Base-by-base conservation (phyloP, 1,139 yeast species). In the Kodamaea arcana region DNA sequence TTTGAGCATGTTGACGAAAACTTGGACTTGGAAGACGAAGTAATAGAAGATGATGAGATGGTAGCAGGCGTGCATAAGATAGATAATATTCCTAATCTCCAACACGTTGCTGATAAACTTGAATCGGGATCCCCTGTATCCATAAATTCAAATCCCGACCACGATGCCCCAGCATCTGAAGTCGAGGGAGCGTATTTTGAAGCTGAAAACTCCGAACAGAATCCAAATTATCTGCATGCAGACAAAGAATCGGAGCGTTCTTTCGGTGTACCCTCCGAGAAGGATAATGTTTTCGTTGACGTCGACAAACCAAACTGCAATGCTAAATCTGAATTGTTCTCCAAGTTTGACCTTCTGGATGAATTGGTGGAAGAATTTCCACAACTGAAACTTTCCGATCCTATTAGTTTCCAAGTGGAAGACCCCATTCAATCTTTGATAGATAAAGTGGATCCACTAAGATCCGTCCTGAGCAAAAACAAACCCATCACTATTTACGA, bases 401-500 rank as follows among this genome's bases (percentile, higher is more conserved):
- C 16, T 10, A 35, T 37, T 15, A 41, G 37, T 9, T 25, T 24
- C 8, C 22, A 40, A 16, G 36, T 43, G 13, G 40, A 36, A 16
- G 51, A 49, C 34, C 53, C 56, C 4, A 50, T 65, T 13, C 68
- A 67, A 40, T 43, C 52, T 1, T 49, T 67, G 20, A 64, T 69
- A 24, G 73, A 67, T 16, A 66, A 55, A 40, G 57, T 66, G 1
- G 75, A 70, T 43, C 76, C 76, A 1, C 48, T 70, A 17, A 60
- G 49, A 32, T 52, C 61, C 5, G 51, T 64, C 6, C 58, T 74
- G 0, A 60, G 50, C 29, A 58, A 54, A 32, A 59, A 53, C 33
- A 60, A 59, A 30, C 64, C 61, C 4, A 68, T 70, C 23, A 42
- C 52, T 14, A 70, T 70, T 9, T 70, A 52, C 37, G 69, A 68